Percentiles rank a stretch among this genome's conserved stretches.
Conservation (phyloP, 116 monocot genomes). For the Iris pallida region DNA sequence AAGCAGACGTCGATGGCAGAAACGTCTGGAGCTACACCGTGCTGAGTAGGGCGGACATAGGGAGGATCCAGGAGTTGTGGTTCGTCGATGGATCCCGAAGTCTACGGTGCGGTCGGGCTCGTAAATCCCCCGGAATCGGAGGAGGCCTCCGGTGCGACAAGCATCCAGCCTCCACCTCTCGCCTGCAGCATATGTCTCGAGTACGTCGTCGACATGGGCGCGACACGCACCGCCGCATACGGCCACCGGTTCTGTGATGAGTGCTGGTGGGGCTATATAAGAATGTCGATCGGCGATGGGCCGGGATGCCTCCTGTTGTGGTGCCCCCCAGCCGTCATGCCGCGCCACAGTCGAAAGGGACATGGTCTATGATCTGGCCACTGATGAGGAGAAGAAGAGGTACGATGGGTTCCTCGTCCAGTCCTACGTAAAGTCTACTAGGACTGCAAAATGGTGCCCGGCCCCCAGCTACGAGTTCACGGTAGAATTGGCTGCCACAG, state of each 20-base stretch:
- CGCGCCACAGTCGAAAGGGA: background rate
- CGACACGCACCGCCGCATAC: background rate
- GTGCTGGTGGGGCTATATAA: conserved; percentile 6
- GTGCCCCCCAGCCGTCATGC: conserved; percentile 11
- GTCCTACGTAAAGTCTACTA: conserved; percentile 1
- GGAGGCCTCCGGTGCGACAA: no score
- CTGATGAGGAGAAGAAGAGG: background rate
- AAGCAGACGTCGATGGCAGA: no score
- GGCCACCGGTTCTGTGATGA: conserved; percentile 7
- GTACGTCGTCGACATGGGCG: background rate
- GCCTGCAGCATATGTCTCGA: conserved; percentile 6
- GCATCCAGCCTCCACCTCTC: no score
- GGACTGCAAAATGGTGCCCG: conserved; percentile 7
- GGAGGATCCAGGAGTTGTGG: no score
- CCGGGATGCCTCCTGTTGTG: conserved; percentile 1
- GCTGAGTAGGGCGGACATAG: no score
- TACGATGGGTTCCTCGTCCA: background rate
- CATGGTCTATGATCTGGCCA: background rate
- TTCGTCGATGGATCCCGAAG: no score
- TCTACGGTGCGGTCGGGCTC: no score
- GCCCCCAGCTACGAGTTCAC: conserved; percentile 1
- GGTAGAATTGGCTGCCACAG: background rate
- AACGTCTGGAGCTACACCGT: no score
- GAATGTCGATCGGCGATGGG: background rate
- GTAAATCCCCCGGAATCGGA: no score